Base-by-base conservation (phyloP, 2,329 filamentous ascomycete genomes). In the Dactylella cylindrospora region DNA sequence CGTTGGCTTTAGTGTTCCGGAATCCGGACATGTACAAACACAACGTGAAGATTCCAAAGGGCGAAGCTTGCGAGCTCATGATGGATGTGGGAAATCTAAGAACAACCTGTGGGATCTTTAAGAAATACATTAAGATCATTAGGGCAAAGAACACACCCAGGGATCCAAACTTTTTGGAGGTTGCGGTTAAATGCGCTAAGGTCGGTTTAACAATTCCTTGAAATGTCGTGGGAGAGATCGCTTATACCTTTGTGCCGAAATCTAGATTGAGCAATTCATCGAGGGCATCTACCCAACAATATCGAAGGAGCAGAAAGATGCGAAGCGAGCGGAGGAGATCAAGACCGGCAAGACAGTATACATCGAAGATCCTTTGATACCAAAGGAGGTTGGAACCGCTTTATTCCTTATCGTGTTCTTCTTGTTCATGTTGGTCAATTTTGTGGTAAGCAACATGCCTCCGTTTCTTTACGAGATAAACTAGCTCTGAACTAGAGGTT, bases 1-100 rank as follows among this genome's bases (percentile, higher is more conserved):
- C 91, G 0, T 76, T 97, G 33, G 90, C 96, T 68, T 77, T 89
- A 13, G 86, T 91, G 69, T 98, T 97, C 82, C 85, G 87, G 70
- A 98, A 98, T 74, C 86, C 88, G 17, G 79, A 79, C 61, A 83
- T 98, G 55, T 94, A 95, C 72, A 75, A 91, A 71, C 83, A 80
- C 66, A 93, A 96, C 70, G 78, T 98, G 76, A 98, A 98, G 77
- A 96, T 98, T 74, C 91, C 88, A 55, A 97, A 95, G 77, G 93
- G 93, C 25, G 83, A 91, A 67, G 90, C 93, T 29, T 97, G 93
- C 73, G 79, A 85, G 67, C 78, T 97, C 68, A 97, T 98, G 93
- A 80, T 84, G 64, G 83, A 95, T 70, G 94, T 88, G 8, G 91
- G 97, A 72, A 96, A 96, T 72, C 78, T 97, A 45, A 79, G 80